phyloP scores from a whole-genome alignment of 805 yeast species.

The Sugiyamaella mastotermitis region DNA sequence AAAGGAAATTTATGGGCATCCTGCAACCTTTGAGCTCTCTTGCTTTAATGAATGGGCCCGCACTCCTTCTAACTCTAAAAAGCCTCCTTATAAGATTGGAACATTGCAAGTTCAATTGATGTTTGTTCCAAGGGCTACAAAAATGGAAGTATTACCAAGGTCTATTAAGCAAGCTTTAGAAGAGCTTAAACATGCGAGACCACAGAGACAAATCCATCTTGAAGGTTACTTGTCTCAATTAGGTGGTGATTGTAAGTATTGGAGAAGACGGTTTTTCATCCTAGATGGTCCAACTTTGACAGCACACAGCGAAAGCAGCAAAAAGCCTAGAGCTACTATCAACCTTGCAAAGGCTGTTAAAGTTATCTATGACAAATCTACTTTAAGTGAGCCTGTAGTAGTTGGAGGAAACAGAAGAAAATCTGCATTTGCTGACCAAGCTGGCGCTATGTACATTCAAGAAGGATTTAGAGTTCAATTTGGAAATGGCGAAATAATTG shows the following conservation, averaged over 20 bases:
- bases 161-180: conserved; percentile 43
- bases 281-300: conserved; percentile 64
- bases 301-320: conserved; percentile 69
- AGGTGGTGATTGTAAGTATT: conserved; percentile 79
- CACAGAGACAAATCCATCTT: conserved; percentile 27
- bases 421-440: conserved; percentile 53
- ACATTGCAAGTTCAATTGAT: conserved; percentile 49
- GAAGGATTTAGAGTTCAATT: conserved; percentile 73
- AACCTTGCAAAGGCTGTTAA: conserved; percentile 65
- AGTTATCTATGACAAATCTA: conserved; percentile 37
- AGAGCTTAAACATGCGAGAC: conserved; percentile 16
- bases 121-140: conserved; percentile 50
- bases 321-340: conserved; percentile 59
- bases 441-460: conserved; percentile 31
- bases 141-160: conserved; percentile 37
- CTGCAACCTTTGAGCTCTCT: conserved; percentile 48
- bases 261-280: conserved; percentile 71
- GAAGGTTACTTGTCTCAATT: conserved; percentile 78
- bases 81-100: conserved; percentile 40
- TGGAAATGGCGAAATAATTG: conserved; percentile 74
- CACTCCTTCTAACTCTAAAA: conserved; percentile 20
- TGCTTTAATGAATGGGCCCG: conserved; percentile 80
- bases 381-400: conserved; percentile 24
- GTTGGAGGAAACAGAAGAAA: conserved; percentile 21
- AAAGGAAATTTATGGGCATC: conserved; percentile 47